Base-by-base conservation (phyloP, 441 rosid genomes). In the Pelargonium australe region DNA sequence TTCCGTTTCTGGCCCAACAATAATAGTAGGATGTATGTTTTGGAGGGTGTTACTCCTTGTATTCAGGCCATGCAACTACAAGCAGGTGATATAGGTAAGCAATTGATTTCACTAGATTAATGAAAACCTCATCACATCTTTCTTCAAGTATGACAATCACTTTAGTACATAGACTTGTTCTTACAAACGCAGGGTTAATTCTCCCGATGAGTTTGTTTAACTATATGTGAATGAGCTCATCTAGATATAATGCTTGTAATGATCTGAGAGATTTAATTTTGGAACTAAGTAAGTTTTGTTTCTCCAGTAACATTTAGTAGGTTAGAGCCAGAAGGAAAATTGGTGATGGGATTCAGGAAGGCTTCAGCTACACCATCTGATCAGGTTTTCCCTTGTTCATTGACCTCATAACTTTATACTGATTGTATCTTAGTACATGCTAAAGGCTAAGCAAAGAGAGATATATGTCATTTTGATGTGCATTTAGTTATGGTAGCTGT, bases 1-100 rank as follows among this genome's bases (percentile, higher is more conserved):
- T 93, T 91, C 82, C 98, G 96, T 73, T 96, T 92, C 80, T 92
- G 97, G 97, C 94, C 97, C 43, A 95, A 86, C 83, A 87, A 80
- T 72, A 87, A 88, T 73, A 89, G 98, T 80, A 85, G 98, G 82
- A 92, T 91, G 86, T 96, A 93, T 88, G 91, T 93, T 78, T 79
- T 96, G 73, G 99, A 93, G 80, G 98, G 98, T 45, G 95, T 93
- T 73, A 86, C 90, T 63, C 92, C 96, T 72, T 96, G 95, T 87
- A 85, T 96, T 78, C 97, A 95, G 82, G 86, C 84, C 81, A 83
- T 95, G 98, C 86, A 81, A 78, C 79, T 92, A 84, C 98, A 92
- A 84, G 98, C 99, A 14, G 98, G 98, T 68, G 99, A 95, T 79
- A 87, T 82, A 80, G 93, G 99, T 96, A 89, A 79, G 65, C 63